These are phyloP conservation scores for Xylaria intraflava DNA, from an alignment of 495 filamentous ascomycete genomes.

Conservation along the genomic window DNA sequence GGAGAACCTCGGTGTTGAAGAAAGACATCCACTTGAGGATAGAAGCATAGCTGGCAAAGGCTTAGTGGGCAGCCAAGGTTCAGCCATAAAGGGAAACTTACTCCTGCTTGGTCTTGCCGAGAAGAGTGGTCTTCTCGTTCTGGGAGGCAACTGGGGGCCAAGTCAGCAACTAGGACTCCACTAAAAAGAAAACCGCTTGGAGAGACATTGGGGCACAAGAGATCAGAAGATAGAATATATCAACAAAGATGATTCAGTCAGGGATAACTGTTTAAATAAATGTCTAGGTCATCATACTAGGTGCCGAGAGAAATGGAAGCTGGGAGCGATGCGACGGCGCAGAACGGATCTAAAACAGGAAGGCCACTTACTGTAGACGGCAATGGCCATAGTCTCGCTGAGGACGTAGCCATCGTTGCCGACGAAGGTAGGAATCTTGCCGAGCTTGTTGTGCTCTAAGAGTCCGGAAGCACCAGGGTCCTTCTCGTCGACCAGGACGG, in stretches of 20 bases:
- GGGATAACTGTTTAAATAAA: constrained; percentile 90
- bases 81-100: constrained; percentile 33
- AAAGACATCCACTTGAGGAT: constrained; percentile 94
- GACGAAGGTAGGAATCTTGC: constrained; percentile 86
- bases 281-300: constrained; percentile 67
- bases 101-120: constrained; percentile 99
- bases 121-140: constrained; percentile 98
- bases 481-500: constrained; percentile 60
- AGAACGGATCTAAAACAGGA: background rate
- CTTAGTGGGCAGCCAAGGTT: constrained; percentile 15
- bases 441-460: constrained; percentile 76
- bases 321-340: background rate
- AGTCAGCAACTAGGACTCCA: constrained; percentile 27
- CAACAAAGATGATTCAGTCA: constrained; percentile 91
- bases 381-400: constrained; percentile 86
- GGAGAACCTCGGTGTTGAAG: constrained; percentile 75
- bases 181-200: background rate
- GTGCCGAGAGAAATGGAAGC: constrained; percentile 19
- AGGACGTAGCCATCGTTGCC: constrained; percentile 88
- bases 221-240: constrained; percentile 58
- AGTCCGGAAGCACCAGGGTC: constrained; percentile 61
- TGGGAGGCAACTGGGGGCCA: constrained; percentile 78
- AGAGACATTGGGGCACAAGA: background rate
- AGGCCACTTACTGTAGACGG: constrained; percentile 82
- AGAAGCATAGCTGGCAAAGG: constrained; percentile 61